phyloP scores from a whole-genome alignment of 768 basidiomycete genomes.

The Neoboletus magnificus region DNA sequence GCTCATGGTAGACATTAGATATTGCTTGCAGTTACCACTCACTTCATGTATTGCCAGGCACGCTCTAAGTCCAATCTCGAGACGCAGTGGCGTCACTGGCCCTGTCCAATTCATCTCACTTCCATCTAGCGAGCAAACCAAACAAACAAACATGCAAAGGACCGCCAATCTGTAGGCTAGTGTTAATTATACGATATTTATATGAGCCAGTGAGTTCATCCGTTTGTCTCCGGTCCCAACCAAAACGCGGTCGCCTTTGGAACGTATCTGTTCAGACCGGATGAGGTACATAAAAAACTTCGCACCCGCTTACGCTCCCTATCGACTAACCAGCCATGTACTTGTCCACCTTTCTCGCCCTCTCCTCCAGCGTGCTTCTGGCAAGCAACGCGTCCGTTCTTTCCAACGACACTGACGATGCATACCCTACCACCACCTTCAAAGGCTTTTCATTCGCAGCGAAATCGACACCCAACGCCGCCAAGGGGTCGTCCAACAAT shows the following conservation, averaged over 20 bases:
- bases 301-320: too few species aligned
- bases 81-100: too few species aligned
- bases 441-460: conserved; percentile 23
- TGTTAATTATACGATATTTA: too few species aligned
- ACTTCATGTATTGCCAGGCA: too few species aligned
- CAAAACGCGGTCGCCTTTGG: conserved; percentile 14
- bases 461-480: conserved; percentile 9
- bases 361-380: conserved; percentile 28
- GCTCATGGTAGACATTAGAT: background rate
- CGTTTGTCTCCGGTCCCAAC: background rate
- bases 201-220: background rate
- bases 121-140: background rate
- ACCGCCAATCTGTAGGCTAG: background rate
- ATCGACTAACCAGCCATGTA: conserved; percentile 12
- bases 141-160: background rate
- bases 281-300: conserved; percentile 1
- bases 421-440: conserved; percentile 4
- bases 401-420: background rate
- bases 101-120: too few species aligned
- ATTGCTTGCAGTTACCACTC: background rate
- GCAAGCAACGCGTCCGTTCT: conserved; percentile 28
- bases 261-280: background rate
- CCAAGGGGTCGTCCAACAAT: conserved; percentile 23
- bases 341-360: conserved; percentile 3
- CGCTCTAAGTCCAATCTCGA: background rate